A percentile compares a stretch with the other conserved stretches of the same genome.
These are phyloP conservation scores for Pseudocercospora ulei DNA, from an alignment of 2,329 filamentous ascomycete genomes.

Conservation along the genomic window DNA sequence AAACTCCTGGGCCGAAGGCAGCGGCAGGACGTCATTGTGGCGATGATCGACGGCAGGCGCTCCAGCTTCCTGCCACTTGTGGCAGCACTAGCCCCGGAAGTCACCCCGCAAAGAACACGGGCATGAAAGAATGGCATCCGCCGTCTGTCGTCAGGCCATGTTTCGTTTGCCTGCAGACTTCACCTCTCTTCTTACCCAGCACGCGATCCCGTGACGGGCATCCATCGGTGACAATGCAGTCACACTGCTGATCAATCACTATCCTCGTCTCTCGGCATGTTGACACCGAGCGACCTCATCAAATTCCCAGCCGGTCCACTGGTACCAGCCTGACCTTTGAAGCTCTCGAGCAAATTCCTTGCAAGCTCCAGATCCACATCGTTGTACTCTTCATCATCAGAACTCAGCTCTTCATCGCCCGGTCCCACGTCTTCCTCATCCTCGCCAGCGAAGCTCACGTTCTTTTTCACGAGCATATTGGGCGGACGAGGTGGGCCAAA, in stretches of 20 bases:
- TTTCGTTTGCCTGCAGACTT: too few species aligned
- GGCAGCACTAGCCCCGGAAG: constrained; percentile 1
- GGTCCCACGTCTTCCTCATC: constrained; percentile 38
- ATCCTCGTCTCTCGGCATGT: constrained; percentile 68
- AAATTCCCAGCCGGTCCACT: constrained; percentile 81
- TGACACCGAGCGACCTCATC: constrained; percentile 73
- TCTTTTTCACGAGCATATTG: constrained; percentile 20
- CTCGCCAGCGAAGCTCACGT: constrained; percentile 26
- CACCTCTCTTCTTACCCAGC: too few species aligned
- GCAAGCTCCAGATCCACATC: constrained; percentile 79
- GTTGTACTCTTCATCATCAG: constrained; percentile 48
- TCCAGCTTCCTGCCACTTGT: constrained; percentile 8
- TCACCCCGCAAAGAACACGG: neutral
- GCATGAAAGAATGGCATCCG: too few species aligned
- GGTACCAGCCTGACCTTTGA: constrained; percentile 80
- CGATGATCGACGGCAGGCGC: neutral
- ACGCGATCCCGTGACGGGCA: too few species aligned
- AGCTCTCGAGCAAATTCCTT: constrained; percentile 82
- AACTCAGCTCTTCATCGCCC: constrained; percentile 33
- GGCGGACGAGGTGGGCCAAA: constrained; percentile 32
- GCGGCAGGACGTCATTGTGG: constrained; percentile 2
- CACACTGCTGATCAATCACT: constrained; percentile 9
- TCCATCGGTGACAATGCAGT: too few species aligned
- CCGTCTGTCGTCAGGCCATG: too few species aligned
- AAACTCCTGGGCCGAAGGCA: neutral